A percentile compares a stretch with the other conserved stretches of the same genome.
These are phyloP conservation scores for Ustilago trichophora DNA, from an alignment of 1,284 basidiomycete genomes.

Conservation along the genomic window DNA sequence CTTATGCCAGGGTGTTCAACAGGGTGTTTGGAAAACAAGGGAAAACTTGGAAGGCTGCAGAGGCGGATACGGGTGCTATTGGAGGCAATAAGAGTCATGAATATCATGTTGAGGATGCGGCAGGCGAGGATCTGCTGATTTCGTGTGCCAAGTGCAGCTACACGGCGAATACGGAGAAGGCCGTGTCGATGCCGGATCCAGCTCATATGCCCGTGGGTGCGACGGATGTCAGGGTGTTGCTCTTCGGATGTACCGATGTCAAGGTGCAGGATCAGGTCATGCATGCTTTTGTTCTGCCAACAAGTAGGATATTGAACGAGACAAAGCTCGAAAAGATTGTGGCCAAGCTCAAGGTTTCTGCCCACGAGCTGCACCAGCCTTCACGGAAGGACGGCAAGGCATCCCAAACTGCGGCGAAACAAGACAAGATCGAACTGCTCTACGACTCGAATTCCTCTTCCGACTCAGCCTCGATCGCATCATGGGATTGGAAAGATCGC, in stretches of 20 bases:
- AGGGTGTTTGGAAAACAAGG: slow-evolving; percentile 41
- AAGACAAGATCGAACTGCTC: slow-evolving; percentile 14
- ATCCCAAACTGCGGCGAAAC: no score
- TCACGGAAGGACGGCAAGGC: no score
- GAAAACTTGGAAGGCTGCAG: slow-evolving; percentile 51
- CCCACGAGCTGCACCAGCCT: background rate
- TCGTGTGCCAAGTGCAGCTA: slow-evolving; percentile 63
- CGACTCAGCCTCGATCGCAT: background rate
- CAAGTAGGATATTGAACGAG: slow-evolving; percentile 40
- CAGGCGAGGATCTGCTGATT: slow-evolving; percentile 67
- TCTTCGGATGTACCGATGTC: slow-evolving; percentile 35
- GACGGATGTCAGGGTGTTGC: slow-evolving; percentile 38
- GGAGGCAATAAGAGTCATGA: slow-evolving; percentile 67
- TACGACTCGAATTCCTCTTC: slow-evolving; percentile 21
- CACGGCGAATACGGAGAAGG: slow-evolving; percentile 65
- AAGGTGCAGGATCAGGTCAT: slow-evolving; percentile 38
- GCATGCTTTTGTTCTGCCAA: slow-evolving; percentile 47
- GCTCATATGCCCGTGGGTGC: slow-evolving; percentile 12
- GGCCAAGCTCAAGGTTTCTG: background rate
- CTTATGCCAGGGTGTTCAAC: slow-evolving; percentile 63
- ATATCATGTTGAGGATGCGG: slow-evolving; percentile 62
- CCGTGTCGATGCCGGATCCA: slow-evolving; percentile 41
- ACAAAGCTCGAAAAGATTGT: slow-evolving; percentile 50
- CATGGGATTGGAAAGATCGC: slow-evolving; percentile 59
- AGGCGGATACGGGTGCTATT: slow-evolving; percentile 67